A percentile compares a stretch with the other conserved stretches of the same genome.
These are phyloP conservation scores for Paramecium caudatum DNA, from an alignment of 73 alveolate species.

Conservation along the genomic window DNA sequence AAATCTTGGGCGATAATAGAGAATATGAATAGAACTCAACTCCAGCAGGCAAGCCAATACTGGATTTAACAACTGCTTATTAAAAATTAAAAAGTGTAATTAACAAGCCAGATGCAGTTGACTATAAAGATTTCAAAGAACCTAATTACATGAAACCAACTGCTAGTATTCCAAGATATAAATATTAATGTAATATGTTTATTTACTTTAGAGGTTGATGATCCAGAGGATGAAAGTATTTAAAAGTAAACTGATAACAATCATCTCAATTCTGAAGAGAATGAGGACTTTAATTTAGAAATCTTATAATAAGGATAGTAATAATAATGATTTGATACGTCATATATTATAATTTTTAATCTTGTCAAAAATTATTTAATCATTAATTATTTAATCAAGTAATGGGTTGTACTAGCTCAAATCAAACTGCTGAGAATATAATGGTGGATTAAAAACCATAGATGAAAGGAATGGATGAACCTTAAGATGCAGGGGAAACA, in stretches of 20 bases:
- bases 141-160: conserved; percentile 78
- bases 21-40: conserved; percentile 71
- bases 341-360: neutral
- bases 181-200: conserved; percentile 19
- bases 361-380: too few species aligned
- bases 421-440: too few species aligned
- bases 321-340: neutral
- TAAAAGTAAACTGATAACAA: conserved; percentile 38
- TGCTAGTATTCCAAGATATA: conserved; percentile 73
- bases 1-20: conserved; percentile 65
- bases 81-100: conserved; percentile 69
- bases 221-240: conserved; percentile 49
- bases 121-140: conserved; percentile 71
- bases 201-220: conserved; percentile 14
- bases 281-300: conserved; percentile 37
- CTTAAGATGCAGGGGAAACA: too few species aligned
- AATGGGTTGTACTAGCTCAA: too few species aligned
- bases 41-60: neutral
- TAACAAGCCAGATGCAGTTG: conserved; percentile 69
- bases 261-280: conserved; percentile 1
- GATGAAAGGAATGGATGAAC: too few species aligned
- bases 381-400: too few species aligned
- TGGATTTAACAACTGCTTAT: conserved; percentile 73
- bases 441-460: too few species aligned
- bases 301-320: neutral